Percentiles rank a stretch among this genome's conserved stretches.
Evolutionary conservation across 1,139 yeast genomes (phyloP).

Genomic region (Wickerhamiella pararugosa): DNA sequence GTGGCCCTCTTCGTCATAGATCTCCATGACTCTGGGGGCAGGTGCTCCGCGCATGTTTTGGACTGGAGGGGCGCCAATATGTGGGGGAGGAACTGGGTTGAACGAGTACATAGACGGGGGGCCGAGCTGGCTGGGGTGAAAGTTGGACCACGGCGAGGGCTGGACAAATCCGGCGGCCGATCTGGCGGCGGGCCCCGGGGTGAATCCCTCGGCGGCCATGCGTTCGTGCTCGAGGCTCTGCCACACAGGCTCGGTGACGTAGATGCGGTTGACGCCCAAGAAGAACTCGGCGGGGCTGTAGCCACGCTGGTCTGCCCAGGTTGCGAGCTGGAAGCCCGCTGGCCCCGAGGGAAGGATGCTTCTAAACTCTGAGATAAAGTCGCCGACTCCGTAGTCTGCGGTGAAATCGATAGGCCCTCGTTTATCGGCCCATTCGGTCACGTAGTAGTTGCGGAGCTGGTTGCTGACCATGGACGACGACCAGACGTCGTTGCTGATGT

Average conservation of each 20-base stretch:
- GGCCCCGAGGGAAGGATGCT: conserved; percentile 24
- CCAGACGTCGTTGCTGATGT: conserved; percentile 20
- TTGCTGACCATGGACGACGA: conserved; percentile 23
- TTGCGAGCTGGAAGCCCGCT: conserved; percentile 20
- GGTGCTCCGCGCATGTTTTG: background rate
- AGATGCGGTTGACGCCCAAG: conserved; percentile 24
- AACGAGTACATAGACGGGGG: too few species aligned
- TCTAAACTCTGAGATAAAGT: conserved; percentile 25
- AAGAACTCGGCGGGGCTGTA: conserved; percentile 25
- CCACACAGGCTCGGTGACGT: conserved; percentile 28
- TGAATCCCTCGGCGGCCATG: conserved; percentile 3
- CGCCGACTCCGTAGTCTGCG: conserved; percentile 28
- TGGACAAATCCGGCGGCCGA: background rate
- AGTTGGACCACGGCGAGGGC: too few species aligned
- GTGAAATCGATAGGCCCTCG: conserved; percentile 25
- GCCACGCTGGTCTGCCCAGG: conserved; percentile 26
- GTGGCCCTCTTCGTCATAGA: conserved; percentile 13
- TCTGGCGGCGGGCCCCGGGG: too few species aligned
- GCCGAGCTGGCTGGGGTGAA: too few species aligned
- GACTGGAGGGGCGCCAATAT: background rate
- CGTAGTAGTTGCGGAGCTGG: conserved; percentile 24
- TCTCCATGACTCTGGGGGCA: background rate
- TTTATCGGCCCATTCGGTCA: conserved; percentile 27
- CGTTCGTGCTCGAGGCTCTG: conserved; percentile 21
- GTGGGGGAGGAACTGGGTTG: background rate